Base-by-base conservation (phyloP, 2,329 filamentous ascomycete species). In the Herpotrichia juniperi region DNA sequence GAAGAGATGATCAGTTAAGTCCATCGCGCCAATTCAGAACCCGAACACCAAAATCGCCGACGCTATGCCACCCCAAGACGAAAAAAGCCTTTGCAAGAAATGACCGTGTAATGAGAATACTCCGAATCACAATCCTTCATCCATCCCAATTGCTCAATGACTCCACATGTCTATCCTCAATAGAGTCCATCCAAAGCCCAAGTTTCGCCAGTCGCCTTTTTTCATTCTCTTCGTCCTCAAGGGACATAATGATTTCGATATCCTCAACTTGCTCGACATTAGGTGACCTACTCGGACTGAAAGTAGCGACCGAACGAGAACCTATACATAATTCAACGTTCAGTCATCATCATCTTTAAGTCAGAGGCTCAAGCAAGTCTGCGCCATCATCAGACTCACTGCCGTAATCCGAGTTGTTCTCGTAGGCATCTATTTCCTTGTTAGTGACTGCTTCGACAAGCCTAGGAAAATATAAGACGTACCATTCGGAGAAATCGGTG, bases 401-500 rank as follows among this genome's bases (percentile, higher is more conserved):
- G 8, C 63, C 69, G 59, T 71, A 73, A 49, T 73, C 69, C 3
- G 69, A 73, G n/a, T 68, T n/a, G n/a, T n/a, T 63, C 31, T 72
- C 69, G 40, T 67, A 70, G 4, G 59, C 50, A 34, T 71, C 71
- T 63, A 43, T 28, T 22, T 24, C 30, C 48, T 26, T 22, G 48
- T 57, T 43, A 55, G 54, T 26, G 31, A 48, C 8, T 35, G 42
- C 46, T 16, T 39, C 2, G 19, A 22, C 21, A 32, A n/a, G 17
- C 10, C 19, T 14, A 12, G 6, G 26, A 6, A 25, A 5, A 9
- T 14, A 32, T 10, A 11, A 10, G 19, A 51, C 58, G 53, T 28
- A 60, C 58, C 58, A 7, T 56, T 68, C 28, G 64, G 57, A 7
- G 69, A 71, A 11, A 67, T 54, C n/a, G 63, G 59, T 10, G 65